phyloP scores from a whole-genome alignment of 148 eudicot genomes.

The Silene latifolia region DNA sequence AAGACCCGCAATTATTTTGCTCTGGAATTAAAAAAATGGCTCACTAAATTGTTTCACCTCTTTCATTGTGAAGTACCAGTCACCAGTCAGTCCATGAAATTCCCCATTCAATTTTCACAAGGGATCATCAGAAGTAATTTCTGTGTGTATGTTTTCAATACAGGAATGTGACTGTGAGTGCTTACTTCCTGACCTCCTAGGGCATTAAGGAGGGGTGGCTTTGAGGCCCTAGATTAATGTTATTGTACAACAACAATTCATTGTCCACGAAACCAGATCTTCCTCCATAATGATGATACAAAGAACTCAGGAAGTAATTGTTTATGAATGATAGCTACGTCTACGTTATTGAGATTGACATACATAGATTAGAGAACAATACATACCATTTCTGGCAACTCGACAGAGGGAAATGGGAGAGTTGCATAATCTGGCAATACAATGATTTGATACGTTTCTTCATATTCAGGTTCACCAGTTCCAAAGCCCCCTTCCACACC shows the following conservation, averaged over 20 bases:
- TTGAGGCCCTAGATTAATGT: neutral
- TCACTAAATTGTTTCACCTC: neutral
- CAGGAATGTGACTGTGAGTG: neutral
- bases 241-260: too few relatives aligned
- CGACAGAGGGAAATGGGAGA: constrained; percentile 88
- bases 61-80: neutral
- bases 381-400: constrained; percentile 87
- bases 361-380: neutral
- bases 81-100: neutral
- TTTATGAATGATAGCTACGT: neutral
- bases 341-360: neutral
- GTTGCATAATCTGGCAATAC: constrained; percentile 66
- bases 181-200: neutral
- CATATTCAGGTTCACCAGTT: constrained; percentile 72
- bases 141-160: neutral
- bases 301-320: constrained; percentile 1
- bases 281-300: neutral
- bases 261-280: neutral
- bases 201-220: neutral
- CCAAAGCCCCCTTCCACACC: constrained; percentile 94
- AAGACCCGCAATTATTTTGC: neutral
- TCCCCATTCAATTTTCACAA: neutral
- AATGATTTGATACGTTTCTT: constrained; percentile 58
- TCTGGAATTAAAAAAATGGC: neutral
- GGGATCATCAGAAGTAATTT: neutral